Base-by-base conservation (phyloP, 1,284 basidiomycete species). In the Apiotrichum veenhuisii region DNA sequence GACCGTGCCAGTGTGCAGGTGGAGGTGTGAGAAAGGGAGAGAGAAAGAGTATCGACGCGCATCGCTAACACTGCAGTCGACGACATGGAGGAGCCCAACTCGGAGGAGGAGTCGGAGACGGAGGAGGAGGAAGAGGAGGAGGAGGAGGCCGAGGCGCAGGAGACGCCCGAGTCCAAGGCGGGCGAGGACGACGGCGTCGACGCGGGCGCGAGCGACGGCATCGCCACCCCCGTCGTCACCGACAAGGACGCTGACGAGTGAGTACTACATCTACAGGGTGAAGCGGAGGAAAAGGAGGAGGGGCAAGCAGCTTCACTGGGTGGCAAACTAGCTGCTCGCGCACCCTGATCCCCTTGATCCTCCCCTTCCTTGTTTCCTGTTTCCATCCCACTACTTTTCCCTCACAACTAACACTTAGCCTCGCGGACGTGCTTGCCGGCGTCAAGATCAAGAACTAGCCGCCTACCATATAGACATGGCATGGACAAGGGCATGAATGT, bases 61-160 rank as follows among this genome's bases (percentile, higher is more conserved):
- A n/a, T n/a, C n/a, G 43, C 54, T 58, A 26, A 50, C 51, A 43
- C 25, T 10, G 2, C 55, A 76, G 74, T 82, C 46, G 87, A 88
- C 44, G 87, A 86, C 41, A 85, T 86, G 60, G 84, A 84, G 64
- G 82, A 83, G 43, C 81, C 80, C 4, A 79, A 79, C 27, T 80
- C 80, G 38, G 80, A 79, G 36, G 78, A 79, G 42, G 79, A 81
- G 50, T 74, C 78, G 33, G 80, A 80, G 53, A 47, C 40, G 26
- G 81, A 80, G 43, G 80, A 79, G 38, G 77, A 41, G 49, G 49
- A 50, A 37, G 79, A 81, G 45, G 75, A 78, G 33, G 80, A 79
- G 18, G 78, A 77, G 50, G 76, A 65, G 26, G 73, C 67, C 23
- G 76, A 67, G 50, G 69, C 63, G 56, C 63, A 64, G 45, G 70